phyloP scores from a whole-genome alignment of 768 basidiomycete genomes.

The Termitomyces sp. region DNA sequence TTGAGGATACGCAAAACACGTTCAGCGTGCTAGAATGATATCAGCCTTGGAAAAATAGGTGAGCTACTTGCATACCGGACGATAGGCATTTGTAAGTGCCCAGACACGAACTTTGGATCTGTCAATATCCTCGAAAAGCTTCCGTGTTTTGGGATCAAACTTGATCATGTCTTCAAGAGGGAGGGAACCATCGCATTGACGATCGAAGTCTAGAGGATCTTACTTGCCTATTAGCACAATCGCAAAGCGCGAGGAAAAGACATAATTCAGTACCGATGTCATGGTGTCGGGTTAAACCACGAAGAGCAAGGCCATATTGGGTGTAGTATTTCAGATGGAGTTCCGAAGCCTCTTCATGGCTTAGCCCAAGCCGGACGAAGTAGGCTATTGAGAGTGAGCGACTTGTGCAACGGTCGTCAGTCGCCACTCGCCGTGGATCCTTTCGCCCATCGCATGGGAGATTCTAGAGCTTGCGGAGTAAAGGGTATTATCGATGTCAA shows the following conservation, averaged over 20 bases:
- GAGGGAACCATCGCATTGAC: conserved; percentile 76
- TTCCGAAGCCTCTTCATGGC: conserved; percentile 59
- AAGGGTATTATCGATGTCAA: conserved; percentile 87
- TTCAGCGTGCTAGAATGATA: conserved; percentile 59
- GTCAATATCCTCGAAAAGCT: conserved; percentile 76
- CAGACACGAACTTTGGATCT: conserved; percentile 72
- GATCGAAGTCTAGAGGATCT: conserved; percentile 82
- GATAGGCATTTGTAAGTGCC: conserved; percentile 85
- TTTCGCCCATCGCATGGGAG: conserved; percentile 71
- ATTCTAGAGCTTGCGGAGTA: conserved; percentile 75
- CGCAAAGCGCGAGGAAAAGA: not conserved
- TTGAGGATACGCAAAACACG: conserved; percentile 73
- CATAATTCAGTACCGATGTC: conserved; percentile 48
- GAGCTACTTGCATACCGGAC: conserved; percentile 39
- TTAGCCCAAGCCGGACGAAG: conserved; percentile 65
- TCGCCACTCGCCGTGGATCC: conserved; percentile 56
- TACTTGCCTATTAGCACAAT: conserved; percentile 1
- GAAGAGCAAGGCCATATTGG: conserved; percentile 77
- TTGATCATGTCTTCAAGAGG: conserved; percentile 77
- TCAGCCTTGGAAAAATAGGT: conserved; percentile 1
- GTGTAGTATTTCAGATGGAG: conserved; percentile 72
- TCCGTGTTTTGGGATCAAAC: conserved; percentile 53
- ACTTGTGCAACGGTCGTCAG: not conserved
- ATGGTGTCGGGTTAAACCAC: conserved; percentile 74
- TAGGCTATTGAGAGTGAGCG: conserved; percentile 44